Conservation (phyloP, 768 basidiomycete genomes). For the Brasilioporus rufonigricans region DNA sequence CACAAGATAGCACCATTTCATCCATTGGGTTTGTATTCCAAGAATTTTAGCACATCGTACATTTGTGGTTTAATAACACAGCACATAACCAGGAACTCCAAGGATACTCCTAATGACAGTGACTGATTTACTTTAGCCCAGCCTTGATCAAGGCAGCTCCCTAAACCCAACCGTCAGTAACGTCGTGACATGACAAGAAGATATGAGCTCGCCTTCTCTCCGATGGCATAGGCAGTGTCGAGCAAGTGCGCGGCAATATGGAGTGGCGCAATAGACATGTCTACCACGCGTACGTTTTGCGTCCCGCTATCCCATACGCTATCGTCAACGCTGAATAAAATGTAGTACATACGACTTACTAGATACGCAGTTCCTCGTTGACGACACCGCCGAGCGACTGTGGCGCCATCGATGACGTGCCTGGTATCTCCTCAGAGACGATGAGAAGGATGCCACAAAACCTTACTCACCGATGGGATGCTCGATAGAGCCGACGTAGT, state of each 20-base stretch:
- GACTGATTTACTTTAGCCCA: no score
- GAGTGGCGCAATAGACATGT: conserved; percentile 15
- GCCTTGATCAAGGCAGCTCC: conserved; percentile 11
- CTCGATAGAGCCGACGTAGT: not conserved
- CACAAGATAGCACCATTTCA: no score
- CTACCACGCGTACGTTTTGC: conserved; percentile 14
- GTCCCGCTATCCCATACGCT: conserved; percentile 11
- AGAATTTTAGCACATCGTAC: not conserved
- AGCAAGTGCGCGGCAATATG: conserved; percentile 14
- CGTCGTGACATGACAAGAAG: not conserved
- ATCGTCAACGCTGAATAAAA: not conserved
- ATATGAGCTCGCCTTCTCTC: not conserved
- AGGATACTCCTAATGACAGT: not conserved
- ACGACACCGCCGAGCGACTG: conserved; percentile 15
- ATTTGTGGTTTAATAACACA: no score
- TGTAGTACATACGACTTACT: not conserved
- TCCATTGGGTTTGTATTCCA: not conserved
- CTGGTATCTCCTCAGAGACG: conserved; percentile 4
- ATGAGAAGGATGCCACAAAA: not conserved
- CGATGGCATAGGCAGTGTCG: conserved; percentile 15
- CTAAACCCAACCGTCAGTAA: conserved; percentile 1
- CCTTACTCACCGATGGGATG: conserved; percentile 14
- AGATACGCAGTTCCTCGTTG: conserved; percentile 11
- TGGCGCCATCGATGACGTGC: conserved; percentile 18
- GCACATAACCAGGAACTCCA: not conserved